These are phyloP conservation scores for Lichenothelia convexa DNA, from an alignment of 495 filamentous ascomycete species.

Conservation along the genomic window DNA sequence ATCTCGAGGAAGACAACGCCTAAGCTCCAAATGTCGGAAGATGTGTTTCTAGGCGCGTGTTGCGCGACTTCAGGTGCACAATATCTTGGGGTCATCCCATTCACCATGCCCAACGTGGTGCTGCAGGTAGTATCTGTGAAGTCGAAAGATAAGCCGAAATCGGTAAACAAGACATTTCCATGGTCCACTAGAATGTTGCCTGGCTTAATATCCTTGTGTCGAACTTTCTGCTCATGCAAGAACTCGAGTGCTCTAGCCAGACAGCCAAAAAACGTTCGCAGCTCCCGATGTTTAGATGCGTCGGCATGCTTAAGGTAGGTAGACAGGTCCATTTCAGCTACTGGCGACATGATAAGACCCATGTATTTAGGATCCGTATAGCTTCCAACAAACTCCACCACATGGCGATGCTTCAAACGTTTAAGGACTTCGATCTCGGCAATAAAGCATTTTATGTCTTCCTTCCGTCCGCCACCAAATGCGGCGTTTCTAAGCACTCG, in stretches of 20 bases:
- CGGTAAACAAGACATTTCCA: constrained; percentile 10
- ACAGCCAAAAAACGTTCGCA: constrained; percentile 5
- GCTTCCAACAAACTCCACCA: background rate
- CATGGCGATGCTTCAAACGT: constrained; percentile 1
- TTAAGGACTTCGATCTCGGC: constrained; percentile 10
- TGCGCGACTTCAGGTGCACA: constrained; percentile 11
- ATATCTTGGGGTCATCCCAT: constrained; percentile 10
- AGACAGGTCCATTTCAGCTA: background rate
- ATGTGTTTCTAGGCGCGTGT: constrained; percentile 3
- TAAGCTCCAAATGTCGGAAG: constrained; percentile 14
- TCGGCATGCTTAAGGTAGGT: background rate
- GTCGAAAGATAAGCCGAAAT: constrained; percentile 12
- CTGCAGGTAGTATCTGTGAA: background rate
- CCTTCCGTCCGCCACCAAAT: constrained; percentile 2
- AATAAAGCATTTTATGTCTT: constrained; percentile 6
- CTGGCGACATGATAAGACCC: background rate
- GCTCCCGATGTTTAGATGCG: background rate
- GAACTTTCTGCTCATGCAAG: constrained; percentile 12
- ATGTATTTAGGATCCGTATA: background rate
- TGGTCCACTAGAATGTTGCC: constrained; percentile 13
- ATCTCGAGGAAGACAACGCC: constrained; percentile 16
- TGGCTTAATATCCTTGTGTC: constrained; percentile 16
- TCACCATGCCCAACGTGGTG: background rate
- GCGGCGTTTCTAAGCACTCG: constrained; percentile 6
- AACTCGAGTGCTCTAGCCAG: constrained; percentile 5